Evolutionary conservation across 2,329 filamentous ascomycete species (phyloP).

Genomic region (Karstenula rhodostoma): DNA sequence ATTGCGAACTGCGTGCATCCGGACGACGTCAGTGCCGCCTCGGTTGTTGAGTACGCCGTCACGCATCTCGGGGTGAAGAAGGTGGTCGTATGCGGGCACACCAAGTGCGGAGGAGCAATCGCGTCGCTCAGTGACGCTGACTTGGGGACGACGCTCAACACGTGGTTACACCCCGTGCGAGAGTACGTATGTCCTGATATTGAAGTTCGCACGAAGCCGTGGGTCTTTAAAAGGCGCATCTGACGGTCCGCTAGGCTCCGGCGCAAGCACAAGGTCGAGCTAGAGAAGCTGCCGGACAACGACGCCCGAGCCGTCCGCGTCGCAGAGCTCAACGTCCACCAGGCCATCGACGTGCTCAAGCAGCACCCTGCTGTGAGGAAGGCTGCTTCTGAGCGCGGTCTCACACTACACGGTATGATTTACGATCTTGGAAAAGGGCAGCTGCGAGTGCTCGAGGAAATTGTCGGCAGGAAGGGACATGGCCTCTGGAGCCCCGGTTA

Average conservation of each 20-base stretch:
- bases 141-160: conserved; percentile 65
- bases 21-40: conserved; percentile 76
- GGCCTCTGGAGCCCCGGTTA: conserved; percentile 24
- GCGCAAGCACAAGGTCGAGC: conserved; percentile 60
- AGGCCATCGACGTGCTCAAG: conserved; percentile 72
- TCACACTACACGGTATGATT: conserved; percentile 80
- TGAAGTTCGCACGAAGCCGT: not conserved
- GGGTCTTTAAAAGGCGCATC: not conserved
- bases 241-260: conserved; percentile 49
- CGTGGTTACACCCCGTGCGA: conserved; percentile 67
- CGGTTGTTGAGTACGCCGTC: conserved; percentile 83
- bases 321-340: conserved; percentile 78
- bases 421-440: conserved; percentile 71
- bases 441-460: conserved; percentile 60
- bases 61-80: conserved; percentile 72
- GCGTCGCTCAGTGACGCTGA: conserved; percentile 64
- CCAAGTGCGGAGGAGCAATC: conserved; percentile 65
- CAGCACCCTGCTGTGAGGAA: conserved; percentile 74
- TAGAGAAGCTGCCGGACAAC: conserved; percentile 55
- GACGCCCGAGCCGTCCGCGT: conserved; percentile 67
- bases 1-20: conserved; percentile 84
- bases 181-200: conserved; percentile 35
- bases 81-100: conserved; percentile 69
- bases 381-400: conserved; percentile 72
- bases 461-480: conserved; percentile 22